Evolutionary conservation across 202 grass and related monocot species (phyloP), one percentile per base, ranked within the genome.

Genomic region (Eragrostis tef): DNA sequence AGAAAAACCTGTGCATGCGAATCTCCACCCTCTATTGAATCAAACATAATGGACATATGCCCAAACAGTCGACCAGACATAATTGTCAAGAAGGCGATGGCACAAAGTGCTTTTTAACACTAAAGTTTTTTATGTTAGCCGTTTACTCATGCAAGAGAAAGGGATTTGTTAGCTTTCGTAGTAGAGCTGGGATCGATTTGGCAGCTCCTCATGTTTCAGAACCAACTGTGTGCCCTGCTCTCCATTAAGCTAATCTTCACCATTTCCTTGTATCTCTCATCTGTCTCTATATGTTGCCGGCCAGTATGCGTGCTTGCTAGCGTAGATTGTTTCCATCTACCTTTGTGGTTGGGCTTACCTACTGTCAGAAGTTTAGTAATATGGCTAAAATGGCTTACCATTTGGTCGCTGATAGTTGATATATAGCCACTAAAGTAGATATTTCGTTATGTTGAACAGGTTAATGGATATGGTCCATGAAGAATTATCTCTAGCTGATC

Each of bases 391-490:
- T 31, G 17, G 20, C 51, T 61, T 31, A 60, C 25, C 42, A n/a
- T 85, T 86, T 82, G n/a, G 31, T 73, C 24, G 60, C 17, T 67
- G 14, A 62, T 41, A 25, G n/a, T 64, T 46, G 15, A 34, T 54
- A 70, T 74, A 25, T 64, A 10, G 29, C 53, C 58, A 39, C 41
- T 25, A 64, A 85, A 74, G 65, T 81, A 49, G 61, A 73, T n/a
- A 81, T 82, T 87, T 82, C 31, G 65, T 72, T 69, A 75, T 76
- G 84, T 87, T 67, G 1, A 64, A 29, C 68, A 98, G 95, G 82
- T 86, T 98, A 87, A 90, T 98, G 92, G 90, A 95, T 88, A 85
- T 98, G 93, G 83, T 98, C 76, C 88, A 91, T n/a, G 82, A 94
- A 85, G 92, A 95, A 77, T 88, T 95, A 72, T 95, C 89, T 86